These are phyloP conservation scores for Amniculicola lignicola DNA, from an alignment of 495 filamentous ascomycete genomes.

Conservation along the genomic window DNA sequence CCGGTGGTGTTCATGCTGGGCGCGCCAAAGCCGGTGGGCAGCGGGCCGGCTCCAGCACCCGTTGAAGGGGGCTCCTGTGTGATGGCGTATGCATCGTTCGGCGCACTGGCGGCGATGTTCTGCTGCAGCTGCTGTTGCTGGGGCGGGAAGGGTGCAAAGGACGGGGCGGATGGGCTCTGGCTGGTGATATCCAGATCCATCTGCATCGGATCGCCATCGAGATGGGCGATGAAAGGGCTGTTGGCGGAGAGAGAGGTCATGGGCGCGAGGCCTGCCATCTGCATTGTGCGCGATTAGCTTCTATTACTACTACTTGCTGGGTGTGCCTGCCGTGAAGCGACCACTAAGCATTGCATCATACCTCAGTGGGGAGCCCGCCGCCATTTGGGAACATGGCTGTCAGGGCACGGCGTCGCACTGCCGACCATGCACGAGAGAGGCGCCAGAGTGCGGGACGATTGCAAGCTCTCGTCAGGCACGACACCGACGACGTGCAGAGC, in stretches of 20 bases:
- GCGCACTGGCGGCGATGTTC: conserved; percentile 14
- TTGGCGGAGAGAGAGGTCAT: conserved; percentile 11
- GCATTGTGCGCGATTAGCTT: conserved; percentile 12
- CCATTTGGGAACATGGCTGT: no score
- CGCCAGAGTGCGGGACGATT: no score
- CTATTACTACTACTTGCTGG: not conserved
- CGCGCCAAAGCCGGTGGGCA: conserved; percentile 54
- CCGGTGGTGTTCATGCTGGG: conserved; percentile 49
- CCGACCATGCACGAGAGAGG: no score
- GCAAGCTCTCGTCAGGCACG: no score
- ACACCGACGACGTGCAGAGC: no score
- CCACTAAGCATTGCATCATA: not conserved
- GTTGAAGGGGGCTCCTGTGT: conserved; percentile 40
- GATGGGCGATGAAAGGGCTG: conserved; percentile 9
- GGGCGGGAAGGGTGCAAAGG: conserved; percentile 13
- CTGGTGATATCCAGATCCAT: conserved; percentile 20
- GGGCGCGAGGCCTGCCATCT: conserved; percentile 24
- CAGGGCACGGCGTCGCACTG: no score
- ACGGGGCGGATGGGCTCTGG: not conserved
- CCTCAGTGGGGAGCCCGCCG: conserved; percentile 29
- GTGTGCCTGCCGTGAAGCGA: not conserved
- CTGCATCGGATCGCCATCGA: conserved; percentile 39
- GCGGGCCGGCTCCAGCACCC: conserved; percentile 54
- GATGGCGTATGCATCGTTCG: conserved; percentile 29
- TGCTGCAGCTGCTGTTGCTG: conserved; percentile 27